phyloP scores from a whole-genome alignment of 1,284 basidiomycete genomes.

The Sparassis latifolia region DNA sequence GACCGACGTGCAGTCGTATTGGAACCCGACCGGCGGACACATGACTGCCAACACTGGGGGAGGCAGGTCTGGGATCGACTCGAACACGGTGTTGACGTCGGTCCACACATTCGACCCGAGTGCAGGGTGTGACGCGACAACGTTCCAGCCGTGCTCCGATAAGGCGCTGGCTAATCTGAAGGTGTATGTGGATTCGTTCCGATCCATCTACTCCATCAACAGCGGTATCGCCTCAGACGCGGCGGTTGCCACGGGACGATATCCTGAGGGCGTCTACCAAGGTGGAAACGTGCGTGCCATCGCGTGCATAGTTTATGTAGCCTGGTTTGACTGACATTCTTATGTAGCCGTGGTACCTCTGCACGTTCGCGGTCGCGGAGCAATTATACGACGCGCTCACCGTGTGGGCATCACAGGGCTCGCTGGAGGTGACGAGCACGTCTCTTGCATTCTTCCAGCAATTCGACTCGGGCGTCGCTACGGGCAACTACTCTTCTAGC shows the following conservation, averaged over 20 bases:
- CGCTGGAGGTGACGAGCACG: conserved; percentile 29
- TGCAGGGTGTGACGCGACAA: conserved; percentile 43
- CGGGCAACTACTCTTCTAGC: conserved; percentile 30
- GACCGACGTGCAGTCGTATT: conserved; percentile 28
- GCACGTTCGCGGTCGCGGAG: conserved; percentile 36
- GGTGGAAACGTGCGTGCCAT: conserved; percentile 39
- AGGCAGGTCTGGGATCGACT: conserved; percentile 35
- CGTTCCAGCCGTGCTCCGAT: conserved; percentile 59
- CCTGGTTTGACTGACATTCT: neutral
- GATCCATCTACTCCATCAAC: conserved; percentile 47
- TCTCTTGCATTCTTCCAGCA: conserved; percentile 40
- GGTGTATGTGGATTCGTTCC: conserved; percentile 48
- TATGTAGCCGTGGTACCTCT: conserved; percentile 36
- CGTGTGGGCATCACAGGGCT: conserved; percentile 31
- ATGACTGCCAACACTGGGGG: conserved; percentile 36
- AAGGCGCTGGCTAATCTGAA: conserved; percentile 48
- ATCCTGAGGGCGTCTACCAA: conserved; percentile 47
- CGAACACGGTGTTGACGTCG: conserved; percentile 38
- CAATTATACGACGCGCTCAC: conserved; percentile 38
- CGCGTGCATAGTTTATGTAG: neutral
- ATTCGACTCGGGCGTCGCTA: conserved; percentile 25
- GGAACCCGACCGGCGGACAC: conserved; percentile 30
- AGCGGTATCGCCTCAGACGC: conserved; percentile 32
- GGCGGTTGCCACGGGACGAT: conserved; percentile 48
- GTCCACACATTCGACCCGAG: conserved; percentile 42